These are phyloP conservation scores for Pulicaria dysenterica DNA, from an alignment of 129 eudicot genomes.

Conservation along the genomic window DNA sequence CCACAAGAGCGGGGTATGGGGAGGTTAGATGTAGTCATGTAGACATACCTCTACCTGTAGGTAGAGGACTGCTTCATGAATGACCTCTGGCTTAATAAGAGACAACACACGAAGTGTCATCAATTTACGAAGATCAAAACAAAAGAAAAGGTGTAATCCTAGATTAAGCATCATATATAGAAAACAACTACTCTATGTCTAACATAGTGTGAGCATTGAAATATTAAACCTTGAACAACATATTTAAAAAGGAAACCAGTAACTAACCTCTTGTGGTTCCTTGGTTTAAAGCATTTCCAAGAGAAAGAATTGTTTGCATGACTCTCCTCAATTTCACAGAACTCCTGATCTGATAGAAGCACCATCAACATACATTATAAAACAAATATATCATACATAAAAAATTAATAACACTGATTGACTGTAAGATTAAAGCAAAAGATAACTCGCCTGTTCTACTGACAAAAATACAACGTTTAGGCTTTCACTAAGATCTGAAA, in stretches of 20 bases:
- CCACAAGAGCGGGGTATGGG: too few relatives aligned
- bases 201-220: too few relatives aligned
- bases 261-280: conserved; percentile 89
- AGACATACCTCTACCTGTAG: too few relatives aligned
- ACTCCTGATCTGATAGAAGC: conserved; percentile 74
- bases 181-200: too few relatives aligned
- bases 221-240: neutral
- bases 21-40: too few relatives aligned
- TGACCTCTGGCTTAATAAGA: too few relatives aligned
- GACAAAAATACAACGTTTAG: conserved; percentile 62
- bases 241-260: conserved; percentile 6
- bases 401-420: conserved; percentile 1
- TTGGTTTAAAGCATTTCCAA: conserved; percentile 98
- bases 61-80: too few relatives aligned
- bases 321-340: conserved; percentile 78
- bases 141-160: too few relatives aligned
- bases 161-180: too few relatives aligned
- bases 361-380: conserved; percentile 28
- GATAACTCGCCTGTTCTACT: conserved; percentile 59
- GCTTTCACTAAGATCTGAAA: conserved; percentile 66
- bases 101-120: too few relatives aligned
- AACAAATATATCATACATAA: conserved; percentile 10
- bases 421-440: conserved; percentile 1
- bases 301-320: conserved; percentile 93
- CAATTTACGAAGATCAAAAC: too few relatives aligned